Percentiles rank a stretch among this genome's conserved stretches.
Evolutionary conservation across 768 basidiomycete species (phyloP).

Genomic region (Jaapia argillacea): DNA sequence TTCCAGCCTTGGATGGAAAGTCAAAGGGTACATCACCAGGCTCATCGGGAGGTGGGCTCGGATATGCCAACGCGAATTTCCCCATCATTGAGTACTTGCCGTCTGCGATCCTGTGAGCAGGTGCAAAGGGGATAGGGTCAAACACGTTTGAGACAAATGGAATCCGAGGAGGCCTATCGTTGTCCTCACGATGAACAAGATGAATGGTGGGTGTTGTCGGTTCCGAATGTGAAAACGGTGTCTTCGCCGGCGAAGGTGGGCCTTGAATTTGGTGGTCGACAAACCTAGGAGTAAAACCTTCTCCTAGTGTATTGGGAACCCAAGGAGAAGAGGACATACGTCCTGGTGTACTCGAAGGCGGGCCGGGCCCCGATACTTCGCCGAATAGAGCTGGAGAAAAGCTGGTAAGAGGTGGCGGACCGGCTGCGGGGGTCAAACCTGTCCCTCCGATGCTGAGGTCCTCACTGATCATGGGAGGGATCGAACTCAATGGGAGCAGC

Average conservation of each 20-base stretch:
- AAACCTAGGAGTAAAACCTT: no score
- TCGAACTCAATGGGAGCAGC: slow-evolving; percentile 3
- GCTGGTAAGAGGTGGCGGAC: slow-evolving; percentile 24
- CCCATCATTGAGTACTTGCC: slow-evolving; percentile 60
- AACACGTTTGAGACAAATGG: slow-evolving; percentile 28
- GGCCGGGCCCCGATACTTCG: no score
- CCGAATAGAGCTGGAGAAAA: no score
- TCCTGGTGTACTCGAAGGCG: no score
- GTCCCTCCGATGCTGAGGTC: slow-evolving; percentile 8
- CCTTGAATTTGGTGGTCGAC: slow-evolving; percentile 22
- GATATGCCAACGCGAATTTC: slow-evolving; percentile 55
- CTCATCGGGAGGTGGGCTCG: slow-evolving; percentile 21
- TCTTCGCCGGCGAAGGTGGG: slow-evolving; percentile 15
- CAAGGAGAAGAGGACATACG: no score
- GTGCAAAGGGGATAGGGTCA: slow-evolving; percentile 68
- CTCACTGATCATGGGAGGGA: slow-evolving; percentile 5
- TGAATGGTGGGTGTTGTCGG: slow-evolving; percentile 41
- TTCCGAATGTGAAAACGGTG: slow-evolving; percentile 15
- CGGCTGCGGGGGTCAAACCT: slow-evolving; percentile 21
- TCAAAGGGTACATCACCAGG: slow-evolving; percentile 22
- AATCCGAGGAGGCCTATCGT: slow-evolving; percentile 12
- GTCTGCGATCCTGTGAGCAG: slow-evolving; percentile 51
- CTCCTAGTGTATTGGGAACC: no score
- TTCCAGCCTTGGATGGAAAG: slow-evolving; percentile 5
- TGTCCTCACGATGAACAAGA: slow-evolving; percentile 21